These are phyloP conservation scores for Wallacemonas sp. DNA, from an alignment of 208 protist species.

Conservation along the genomic window DNA sequence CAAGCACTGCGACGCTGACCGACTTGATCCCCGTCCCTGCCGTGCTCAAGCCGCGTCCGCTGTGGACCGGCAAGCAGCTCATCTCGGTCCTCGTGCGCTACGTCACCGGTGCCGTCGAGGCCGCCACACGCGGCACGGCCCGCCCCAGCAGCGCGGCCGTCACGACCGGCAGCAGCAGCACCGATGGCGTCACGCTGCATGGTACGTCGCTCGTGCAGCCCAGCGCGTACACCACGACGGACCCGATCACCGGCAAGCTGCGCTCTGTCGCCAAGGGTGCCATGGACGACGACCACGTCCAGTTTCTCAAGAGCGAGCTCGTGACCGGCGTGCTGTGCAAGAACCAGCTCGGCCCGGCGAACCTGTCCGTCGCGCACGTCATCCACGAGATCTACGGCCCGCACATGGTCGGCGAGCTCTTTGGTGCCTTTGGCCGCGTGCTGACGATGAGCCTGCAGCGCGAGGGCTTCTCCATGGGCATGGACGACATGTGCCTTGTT, in stretches of 20 bases:
- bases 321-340: conserved; percentile 98
- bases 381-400: conserved; percentile 98
- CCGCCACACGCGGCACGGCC: conserved; percentile 1
- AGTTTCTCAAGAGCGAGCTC: conserved; percentile 95
- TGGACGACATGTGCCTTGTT: conserved; percentile 97
- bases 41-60: conserved; percentile 93
- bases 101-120: conserved; percentile 59
- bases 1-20: conserved; percentile 50
- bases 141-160: conserved; percentile 10
- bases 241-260: conserved; percentile 26
- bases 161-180: neutral
- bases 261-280: conserved; percentile 27
- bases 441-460: conserved; percentile 96
- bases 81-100: conserved; percentile 88
- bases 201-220: conserved; percentile 83
- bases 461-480: conserved; percentile 98
- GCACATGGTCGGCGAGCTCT: conserved; percentile 91
- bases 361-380: conserved; percentile 92
- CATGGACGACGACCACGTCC: conserved; percentile 82
- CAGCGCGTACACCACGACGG: conserved; percentile 76
- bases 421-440: conserved; percentile 95
- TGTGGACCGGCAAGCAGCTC: conserved; percentile 99
- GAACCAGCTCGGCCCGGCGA: conserved; percentile 90
- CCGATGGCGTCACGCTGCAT: conserved; percentile 82
- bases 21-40: conserved; percentile 89